These are phyloP conservation scores for Globisporangium iwayamae DNA, from an alignment of 352 stramenopile species.

Conservation along the genomic window DNA sequence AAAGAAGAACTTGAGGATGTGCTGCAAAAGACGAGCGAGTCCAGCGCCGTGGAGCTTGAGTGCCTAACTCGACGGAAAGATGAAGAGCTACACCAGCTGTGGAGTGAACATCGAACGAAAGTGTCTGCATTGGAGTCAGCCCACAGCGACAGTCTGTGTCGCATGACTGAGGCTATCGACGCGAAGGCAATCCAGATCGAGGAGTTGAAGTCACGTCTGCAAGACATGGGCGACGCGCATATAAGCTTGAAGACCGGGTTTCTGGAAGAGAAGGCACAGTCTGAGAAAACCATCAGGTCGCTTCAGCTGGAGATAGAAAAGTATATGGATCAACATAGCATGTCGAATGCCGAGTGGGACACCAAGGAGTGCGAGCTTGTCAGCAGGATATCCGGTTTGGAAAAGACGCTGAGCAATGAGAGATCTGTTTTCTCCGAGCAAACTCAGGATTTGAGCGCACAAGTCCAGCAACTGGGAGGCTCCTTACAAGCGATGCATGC, in stretches of 20 bases:
- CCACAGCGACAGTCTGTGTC: constrained; percentile 21
- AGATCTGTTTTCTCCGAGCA: neutral
- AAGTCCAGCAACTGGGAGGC: constrained; percentile 17
- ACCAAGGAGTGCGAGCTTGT: constrained; percentile 18
- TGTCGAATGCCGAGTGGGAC: constrained; percentile 32
- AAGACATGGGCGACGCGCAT: constrained; percentile 2
- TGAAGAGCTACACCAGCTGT: constrained; percentile 3
- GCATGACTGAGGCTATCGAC: constrained; percentile 39
- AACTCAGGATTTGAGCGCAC: neutral
- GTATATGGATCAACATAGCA: constrained; percentile 23
- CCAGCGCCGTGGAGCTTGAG: constrained; percentile 6
- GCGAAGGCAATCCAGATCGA: constrained; percentile 35
- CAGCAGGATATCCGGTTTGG: neutral
- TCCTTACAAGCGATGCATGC: constrained; percentile 17
- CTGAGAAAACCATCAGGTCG: neutral
- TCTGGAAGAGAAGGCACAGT: neutral
- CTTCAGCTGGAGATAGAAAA: constrained; percentile 7
- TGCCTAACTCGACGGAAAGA: constrained; percentile 3
- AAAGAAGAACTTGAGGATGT: constrained; percentile 1
- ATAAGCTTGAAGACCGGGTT: neutral
- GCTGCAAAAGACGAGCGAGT: constrained; percentile 16
- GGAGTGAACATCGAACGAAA: constrained; percentile 6
- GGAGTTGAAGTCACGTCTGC: constrained; percentile 23
- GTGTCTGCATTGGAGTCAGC: constrained; percentile 13
- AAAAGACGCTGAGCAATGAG: neutral